These are phyloP conservation scores for Daldinia decipiens DNA, from an alignment of 495 filamentous ascomycete genomes.

Conservation along the genomic window DNA sequence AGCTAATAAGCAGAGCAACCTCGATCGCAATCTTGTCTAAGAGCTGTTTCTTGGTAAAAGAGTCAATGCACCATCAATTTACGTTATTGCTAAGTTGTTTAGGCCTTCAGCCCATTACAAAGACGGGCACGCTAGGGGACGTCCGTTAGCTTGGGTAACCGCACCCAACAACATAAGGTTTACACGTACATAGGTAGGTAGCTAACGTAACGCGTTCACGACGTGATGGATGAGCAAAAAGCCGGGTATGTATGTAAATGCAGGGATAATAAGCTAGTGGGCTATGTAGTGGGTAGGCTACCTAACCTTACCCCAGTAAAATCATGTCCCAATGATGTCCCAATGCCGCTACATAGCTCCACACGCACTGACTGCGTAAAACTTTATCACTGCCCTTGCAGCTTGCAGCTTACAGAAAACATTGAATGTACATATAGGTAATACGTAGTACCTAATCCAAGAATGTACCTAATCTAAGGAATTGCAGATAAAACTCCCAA, in stretches of 20 bases:
- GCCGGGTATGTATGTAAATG: background rate
- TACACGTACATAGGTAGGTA: background rate
- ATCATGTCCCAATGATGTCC: slow-evolving; percentile 13
- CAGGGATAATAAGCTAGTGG: slow-evolving; percentile 2
- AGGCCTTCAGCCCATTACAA: background rate
- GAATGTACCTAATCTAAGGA: background rate
- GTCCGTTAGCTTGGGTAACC: slow-evolving; percentile 16
- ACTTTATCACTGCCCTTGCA: slow-evolving; percentile 32
- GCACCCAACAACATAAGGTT: slow-evolving; percentile 7
- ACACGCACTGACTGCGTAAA: slow-evolving; percentile 11
- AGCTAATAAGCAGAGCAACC: slow-evolving; percentile 11
- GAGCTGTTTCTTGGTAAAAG: slow-evolving; percentile 8
- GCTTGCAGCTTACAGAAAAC: slow-evolving; percentile 22
- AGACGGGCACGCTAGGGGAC: slow-evolving; percentile 18
- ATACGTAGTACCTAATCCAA: no score
- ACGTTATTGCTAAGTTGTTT: background rate
- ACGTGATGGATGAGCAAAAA: slow-evolving; percentile 6
- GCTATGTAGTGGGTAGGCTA: slow-evolving; percentile 22
- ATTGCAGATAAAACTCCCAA: background rate
- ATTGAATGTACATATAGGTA: no score
- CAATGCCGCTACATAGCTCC: slow-evolving; percentile 34
- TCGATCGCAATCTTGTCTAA: slow-evolving; percentile 26
- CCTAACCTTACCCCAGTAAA: slow-evolving; percentile 22
- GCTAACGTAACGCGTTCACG: slow-evolving; percentile 27
- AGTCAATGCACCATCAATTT: slow-evolving; percentile 25